phyloP scores from a whole-genome alignment of 208 protist genomes.

The Leishmania tarentolae region DNA sequence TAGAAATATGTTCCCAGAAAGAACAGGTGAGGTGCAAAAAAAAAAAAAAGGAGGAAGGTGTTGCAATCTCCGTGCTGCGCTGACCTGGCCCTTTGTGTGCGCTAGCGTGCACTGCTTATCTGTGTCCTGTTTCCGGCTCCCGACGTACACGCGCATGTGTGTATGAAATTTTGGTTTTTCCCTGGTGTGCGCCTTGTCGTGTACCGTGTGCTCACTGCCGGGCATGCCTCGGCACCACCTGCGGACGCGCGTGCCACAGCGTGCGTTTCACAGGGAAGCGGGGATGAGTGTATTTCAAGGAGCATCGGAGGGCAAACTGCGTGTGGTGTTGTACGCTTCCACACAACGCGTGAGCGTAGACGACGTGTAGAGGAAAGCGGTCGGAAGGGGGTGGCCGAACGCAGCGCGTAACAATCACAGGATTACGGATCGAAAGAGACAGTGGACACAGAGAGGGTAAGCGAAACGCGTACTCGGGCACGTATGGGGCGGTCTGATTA shows the following conservation, averaged over 20 bases:
- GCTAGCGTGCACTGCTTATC: neutral
- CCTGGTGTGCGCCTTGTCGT: neutral
- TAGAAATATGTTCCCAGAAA: neutral
- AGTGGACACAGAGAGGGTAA: neutral
- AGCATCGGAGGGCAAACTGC: neutral
- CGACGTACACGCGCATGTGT: neutral
- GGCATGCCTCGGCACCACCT: neutral
- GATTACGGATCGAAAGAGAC: neutral
- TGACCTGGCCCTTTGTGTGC: neutral
- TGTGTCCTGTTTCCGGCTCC: neutral
- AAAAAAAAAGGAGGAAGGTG: neutral
- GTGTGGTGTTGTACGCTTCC: neutral
- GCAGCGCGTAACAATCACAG: neutral
- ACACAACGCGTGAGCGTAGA: neutral
- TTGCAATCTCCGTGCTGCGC: neutral
- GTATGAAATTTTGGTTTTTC: neutral
- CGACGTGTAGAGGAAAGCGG: neutral
- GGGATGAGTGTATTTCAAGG: neutral
- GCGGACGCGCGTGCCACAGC: neutral
- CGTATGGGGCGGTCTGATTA: neutral
- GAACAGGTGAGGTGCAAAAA: neutral
- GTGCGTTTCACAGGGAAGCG: neutral
- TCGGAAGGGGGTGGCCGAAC: neutral
- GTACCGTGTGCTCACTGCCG: neutral
- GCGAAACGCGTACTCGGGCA: neutral